These are phyloP conservation scores for Vigna mungo DNA, from an alignment of 306 rosid genomes.

Conservation along the genomic window DNA sequence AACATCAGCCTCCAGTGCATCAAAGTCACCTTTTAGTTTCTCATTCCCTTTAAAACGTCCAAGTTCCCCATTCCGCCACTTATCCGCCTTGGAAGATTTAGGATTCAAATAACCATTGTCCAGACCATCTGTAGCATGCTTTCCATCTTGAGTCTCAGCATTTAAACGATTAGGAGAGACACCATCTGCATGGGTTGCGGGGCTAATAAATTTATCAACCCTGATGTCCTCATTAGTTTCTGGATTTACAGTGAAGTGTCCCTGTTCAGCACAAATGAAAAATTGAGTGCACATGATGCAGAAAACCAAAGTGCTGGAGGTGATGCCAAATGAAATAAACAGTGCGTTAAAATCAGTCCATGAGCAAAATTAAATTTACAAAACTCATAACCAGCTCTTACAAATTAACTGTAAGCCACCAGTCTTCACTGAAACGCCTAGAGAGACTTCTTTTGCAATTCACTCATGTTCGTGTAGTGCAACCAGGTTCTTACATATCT, in stretches of 20 bases:
- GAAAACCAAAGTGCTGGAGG: conserved; percentile 17
- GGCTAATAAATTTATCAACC: conserved; percentile 42
- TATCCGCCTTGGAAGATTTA: conserved; percentile 53
- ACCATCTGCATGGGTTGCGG: conserved; percentile 44
- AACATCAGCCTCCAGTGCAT: conserved; percentile 47
- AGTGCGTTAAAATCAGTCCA: conserved; percentile 37
- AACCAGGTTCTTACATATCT: conserved; percentile 87
- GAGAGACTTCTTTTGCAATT: conserved; percentile 91
- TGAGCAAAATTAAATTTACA: conserved; percentile 48
- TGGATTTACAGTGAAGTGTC: conserved; percentile 29
- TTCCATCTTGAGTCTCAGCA: conserved; percentile 43
- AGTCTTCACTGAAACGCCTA: conserved; percentile 98
- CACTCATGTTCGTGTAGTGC: conserved; percentile 85
- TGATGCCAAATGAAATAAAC: conserved; percentile 21
- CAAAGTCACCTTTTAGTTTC: conserved; percentile 47
- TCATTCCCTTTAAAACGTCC: conserved; percentile 52
- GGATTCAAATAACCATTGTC: conserved; percentile 56
- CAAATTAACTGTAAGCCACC: conserved; percentile 94
- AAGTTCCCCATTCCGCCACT: conserved; percentile 45
- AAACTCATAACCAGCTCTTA: conserved; percentile 91
- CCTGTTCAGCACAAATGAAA: conserved; percentile 47
- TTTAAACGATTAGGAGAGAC: conserved; percentile 49
- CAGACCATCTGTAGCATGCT: conserved; percentile 44
- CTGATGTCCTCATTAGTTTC: conserved; percentile 38
- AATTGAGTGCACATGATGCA: conserved; percentile 45